Percentiles rank a stretch among this genome's conserved stretches.
Evolutionary conservation across 139 green algal species (phyloP).

Genomic region (Axilococcus clingmanii): DNA sequence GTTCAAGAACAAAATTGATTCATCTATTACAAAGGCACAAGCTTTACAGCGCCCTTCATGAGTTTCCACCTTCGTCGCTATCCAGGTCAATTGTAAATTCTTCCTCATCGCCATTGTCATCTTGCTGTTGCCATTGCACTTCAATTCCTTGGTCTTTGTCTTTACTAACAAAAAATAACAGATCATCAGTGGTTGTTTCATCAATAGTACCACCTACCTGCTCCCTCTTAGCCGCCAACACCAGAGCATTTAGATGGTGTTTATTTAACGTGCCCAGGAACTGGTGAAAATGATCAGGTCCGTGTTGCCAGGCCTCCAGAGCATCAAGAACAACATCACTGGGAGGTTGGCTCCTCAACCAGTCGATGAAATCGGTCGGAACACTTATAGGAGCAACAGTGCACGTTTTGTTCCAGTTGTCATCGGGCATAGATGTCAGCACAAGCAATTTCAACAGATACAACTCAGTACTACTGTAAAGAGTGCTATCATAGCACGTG

Average conservation of each 20-base stretch:
- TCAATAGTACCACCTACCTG: background rate
- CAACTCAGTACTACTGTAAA: too few species aligned
- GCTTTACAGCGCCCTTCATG: background rate
- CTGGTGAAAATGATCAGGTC: background rate
- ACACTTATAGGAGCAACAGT: too few species aligned
- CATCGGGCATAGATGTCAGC: too few species aligned
- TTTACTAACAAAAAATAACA: slow-evolving; percentile 12
- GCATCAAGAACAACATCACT: background rate
- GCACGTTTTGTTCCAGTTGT: too few species aligned
- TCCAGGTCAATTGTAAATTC: slow-evolving; percentile 1
- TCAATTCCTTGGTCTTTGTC: background rate
- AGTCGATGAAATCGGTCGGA: background rate
- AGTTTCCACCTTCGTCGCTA: background rate
- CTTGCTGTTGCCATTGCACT: background rate
- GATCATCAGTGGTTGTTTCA: slow-evolving; percentile 3
- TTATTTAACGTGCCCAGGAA: background rate
- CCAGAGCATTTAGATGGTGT: background rate
- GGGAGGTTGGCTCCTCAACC: background rate
- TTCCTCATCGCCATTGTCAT: slow-evolving; percentile 3
- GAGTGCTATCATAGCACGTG: too few species aligned
- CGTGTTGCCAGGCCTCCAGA: background rate
- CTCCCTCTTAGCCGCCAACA: background rate
- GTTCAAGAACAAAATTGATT: background rate
- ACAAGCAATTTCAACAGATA: too few species aligned
- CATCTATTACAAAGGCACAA: background rate